Evolutionary conservation across 441 rosid genomes (phyloP).

Genomic region (Pelargonium fulgidum): DNA sequence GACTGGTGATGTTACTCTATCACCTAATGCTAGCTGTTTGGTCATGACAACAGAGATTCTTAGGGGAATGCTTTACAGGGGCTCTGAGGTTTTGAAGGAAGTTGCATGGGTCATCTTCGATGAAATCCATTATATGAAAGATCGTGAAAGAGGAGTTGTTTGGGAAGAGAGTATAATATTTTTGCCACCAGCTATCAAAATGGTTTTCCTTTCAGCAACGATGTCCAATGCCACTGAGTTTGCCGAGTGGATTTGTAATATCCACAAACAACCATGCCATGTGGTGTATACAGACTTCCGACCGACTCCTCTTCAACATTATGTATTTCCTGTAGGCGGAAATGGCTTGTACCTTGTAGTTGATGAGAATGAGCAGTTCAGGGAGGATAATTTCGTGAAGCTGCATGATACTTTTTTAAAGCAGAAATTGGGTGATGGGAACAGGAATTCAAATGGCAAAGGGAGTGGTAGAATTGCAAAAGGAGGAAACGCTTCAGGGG

Average conservation of each 20-base stretch:
- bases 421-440: slow-evolving; percentile 53
- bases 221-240: slow-evolving; percentile 97
- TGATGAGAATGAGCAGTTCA: slow-evolving; percentile 85
- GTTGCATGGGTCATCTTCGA: slow-evolving; percentile 97
- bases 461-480: slow-evolving; percentile 50
- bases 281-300: slow-evolving; percentile 97
- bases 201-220: slow-evolving; percentile 94
- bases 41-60: slow-evolving; percentile 99
- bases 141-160: slow-evolving; percentile 94
- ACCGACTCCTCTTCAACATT: slow-evolving; percentile 98
- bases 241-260: slow-evolving; percentile 99
- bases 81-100: slow-evolving; percentile 85
- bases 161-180: slow-evolving; percentile 99
- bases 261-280: slow-evolving; percentile 91
- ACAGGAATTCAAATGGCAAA: slow-evolving; percentile 58
- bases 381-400: slow-evolving; percentile 93
- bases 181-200: slow-evolving; percentile 88
- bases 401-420: slow-evolving; percentile 76
- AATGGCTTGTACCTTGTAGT: slow-evolving; percentile 84
- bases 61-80: slow-evolving; percentile 95
- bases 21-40: slow-evolving; percentile 89
- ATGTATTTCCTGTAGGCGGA: slow-evolving; percentile 86
- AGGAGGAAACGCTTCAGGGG: slow-evolving; percentile 41
- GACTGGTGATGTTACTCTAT: slow-evolving; percentile 96
- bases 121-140: slow-evolving; percentile 99